phyloP scores from a whole-genome alignment of 768 basidiomycete genomes.

The Chalciporus chontae region DNA sequence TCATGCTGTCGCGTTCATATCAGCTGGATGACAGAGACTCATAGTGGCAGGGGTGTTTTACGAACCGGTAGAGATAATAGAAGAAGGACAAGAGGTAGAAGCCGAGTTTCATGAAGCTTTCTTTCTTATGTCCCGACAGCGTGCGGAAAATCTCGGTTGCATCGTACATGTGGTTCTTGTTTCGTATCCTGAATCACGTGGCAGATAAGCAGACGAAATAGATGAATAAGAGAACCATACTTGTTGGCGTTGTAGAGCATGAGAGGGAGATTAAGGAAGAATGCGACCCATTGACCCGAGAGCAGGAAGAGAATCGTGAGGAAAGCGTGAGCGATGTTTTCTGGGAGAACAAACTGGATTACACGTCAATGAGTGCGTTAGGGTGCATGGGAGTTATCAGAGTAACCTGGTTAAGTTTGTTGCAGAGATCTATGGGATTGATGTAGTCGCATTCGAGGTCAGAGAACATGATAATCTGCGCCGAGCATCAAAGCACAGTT shows the following conservation, averaged over 20 bases:
- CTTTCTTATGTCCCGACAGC: slow-evolving; percentile 90
- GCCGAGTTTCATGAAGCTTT: slow-evolving; percentile 91
- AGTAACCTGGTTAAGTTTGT: slow-evolving; percentile 92
- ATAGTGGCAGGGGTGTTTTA: slow-evolving; percentile 3
- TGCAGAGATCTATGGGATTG: slow-evolving; percentile 99
- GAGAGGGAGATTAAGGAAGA: slow-evolving; percentile 86
- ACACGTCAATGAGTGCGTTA: background rate
- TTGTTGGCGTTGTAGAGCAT: slow-evolving; percentile 92
- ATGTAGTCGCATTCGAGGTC: slow-evolving; percentile 99
- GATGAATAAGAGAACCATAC: slow-evolving; percentile 42
- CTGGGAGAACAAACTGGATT: slow-evolving; percentile 88
- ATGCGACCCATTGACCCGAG: slow-evolving; percentile 92
- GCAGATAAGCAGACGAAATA: background rate
- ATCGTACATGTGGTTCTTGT: slow-evolving; percentile 97
- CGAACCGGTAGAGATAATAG: slow-evolving; percentile 87
- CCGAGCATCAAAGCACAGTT: background rate
- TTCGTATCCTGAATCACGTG: slow-evolving; percentile 64
- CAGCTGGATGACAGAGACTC: background rate
- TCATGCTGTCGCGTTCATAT: slow-evolving; percentile 54
- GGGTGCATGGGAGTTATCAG: background rate
- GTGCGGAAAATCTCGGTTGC: slow-evolving; percentile 99
- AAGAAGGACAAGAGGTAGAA: slow-evolving; percentile 91
- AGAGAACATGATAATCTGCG: slow-evolving; percentile 99
- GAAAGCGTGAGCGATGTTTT: slow-evolving; percentile 93
- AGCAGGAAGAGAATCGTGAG: slow-evolving; percentile 89